Evolutionary conservation across 805 yeast species (phyloP), one percentile per base, ranked within the genome.

Genomic region (Ogataea populi-albae): DNA sequence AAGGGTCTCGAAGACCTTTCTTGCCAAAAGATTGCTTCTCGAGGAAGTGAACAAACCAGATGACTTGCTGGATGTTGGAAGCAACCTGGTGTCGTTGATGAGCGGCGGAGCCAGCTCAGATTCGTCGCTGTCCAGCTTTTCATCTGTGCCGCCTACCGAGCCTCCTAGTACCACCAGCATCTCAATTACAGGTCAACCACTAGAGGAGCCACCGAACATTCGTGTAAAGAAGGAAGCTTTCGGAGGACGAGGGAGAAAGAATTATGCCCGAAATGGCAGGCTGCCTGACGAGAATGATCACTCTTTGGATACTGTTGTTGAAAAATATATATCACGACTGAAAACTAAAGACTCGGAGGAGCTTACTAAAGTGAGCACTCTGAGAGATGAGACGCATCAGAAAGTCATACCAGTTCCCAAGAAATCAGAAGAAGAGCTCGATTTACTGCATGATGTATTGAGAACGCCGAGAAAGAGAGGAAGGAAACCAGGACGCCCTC

Each of bases 151-250:
- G 20, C 75, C 78, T 59, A 55, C 64, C 15, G 93, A 86, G 49
- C 88, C 89, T 3, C 68, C 66, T 12, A 55, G 69, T 22, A 71
- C 76, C 1, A 71, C 67, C 23, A 77, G 82, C 0, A 56, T 63
- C 8, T 78, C 85, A 26, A 76, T 77, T 24, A 81, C 91, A 0
- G 96, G 96, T 2, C 66, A 77, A 26, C 82, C 93, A 3, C 59
- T 87, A 35, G 86, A 77, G 45, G 68, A 75, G n/a, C 68, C 70
- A 5, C 96, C 96, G 6, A 73, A 77, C 12, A 59, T 66, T 3
- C 80, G 75, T 49, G 62, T 75, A 23, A 75, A 71, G 50, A 75
- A 71, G 43, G 83, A 77, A 30, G 65, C 77, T 12, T 56, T 71
- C 31, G 71, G 82, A 77, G 70, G 77, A 18, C 47, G 56, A 16